Evolutionary conservation across 2,329 filamentous ascomycete genomes (phyloP).

Genomic region (Cryphonectria radicalis): DNA sequence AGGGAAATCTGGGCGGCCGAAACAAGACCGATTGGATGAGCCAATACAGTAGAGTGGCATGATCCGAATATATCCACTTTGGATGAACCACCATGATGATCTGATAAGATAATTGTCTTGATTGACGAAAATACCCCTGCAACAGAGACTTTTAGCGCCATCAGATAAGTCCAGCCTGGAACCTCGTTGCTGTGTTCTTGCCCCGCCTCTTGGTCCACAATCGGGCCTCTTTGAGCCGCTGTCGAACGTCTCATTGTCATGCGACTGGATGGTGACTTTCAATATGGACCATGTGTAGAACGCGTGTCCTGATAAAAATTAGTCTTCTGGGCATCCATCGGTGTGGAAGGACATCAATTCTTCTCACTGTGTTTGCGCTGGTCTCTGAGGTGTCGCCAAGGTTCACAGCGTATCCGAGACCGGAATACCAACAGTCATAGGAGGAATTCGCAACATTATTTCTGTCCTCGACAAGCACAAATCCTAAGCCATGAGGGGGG

Average conservation of each 20-base stretch:
- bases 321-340: background rate
- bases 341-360: background rate
- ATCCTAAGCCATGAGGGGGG: background rate
- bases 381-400: background rate
- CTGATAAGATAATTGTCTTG: conserved; percentile 26
- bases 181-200: background rate
- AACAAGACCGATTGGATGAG: conserved; percentile 22
- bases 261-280: background rate
- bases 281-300: background rate
- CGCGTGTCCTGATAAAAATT: background rate
- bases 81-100: conserved; percentile 17
- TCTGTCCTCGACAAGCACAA: background rate
- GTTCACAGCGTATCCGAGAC: background rate
- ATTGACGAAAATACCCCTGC: background rate
- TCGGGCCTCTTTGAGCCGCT: background rate
- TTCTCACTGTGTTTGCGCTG: background rate
- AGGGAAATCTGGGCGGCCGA: conserved; percentile 8
- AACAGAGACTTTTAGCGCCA: conserved; percentile 14
- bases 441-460: background rate
- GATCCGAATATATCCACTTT: conserved; percentile 8
- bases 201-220: background rate
- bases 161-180: conserved; percentile 24
- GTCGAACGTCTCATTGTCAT: background rate
- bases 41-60: background rate
- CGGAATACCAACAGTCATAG: background rate